Base-by-base conservation (phyloP, 495 filamentous ascomycete genomes). In the Trichoderma gamsii region DNA sequence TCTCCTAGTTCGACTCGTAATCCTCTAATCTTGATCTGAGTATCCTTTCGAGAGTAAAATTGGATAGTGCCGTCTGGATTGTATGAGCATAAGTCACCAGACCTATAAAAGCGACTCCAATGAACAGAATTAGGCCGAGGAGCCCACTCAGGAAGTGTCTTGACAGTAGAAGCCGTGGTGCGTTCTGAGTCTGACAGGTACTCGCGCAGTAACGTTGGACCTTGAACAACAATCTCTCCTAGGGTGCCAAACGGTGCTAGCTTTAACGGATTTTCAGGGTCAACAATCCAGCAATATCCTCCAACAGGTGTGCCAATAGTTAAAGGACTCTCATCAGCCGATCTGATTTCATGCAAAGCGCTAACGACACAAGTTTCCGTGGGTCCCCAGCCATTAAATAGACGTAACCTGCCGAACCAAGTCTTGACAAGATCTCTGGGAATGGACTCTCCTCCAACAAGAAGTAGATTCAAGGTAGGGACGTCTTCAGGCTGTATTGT, bases 211-310 rank as follows among this genome's bases (percentile, higher is more conserved):
- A 87, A 1, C 71, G 76, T 11, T 6, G 85, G 82, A 0, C 86
- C 86, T 76, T 87, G 84, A 16, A 89, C 74, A 6, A 83, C 78
- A 1, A 83, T 75, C 68, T 83, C 81, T 4, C 81, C 81, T 16
- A 82, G 70, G 0, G 81, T 79, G 0, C 81, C 81, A 13, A 82
- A 71, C 0, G 81, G 81, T 69, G 82, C 73, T 32, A 78, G 78
- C 35, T 78, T 51, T 18, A 84, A 79, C 38, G 77, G 78, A 66
- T 83, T 79, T 27, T 83, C 79, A 2, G 78, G 79, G 63, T 77
- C 80, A 25, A 83, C 81, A 61, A 83, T 75, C 73, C 79, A 83
- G 72, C 81, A 83, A 21, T 82, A 79, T 46, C 71, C 74, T 41
- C 73, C 75, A 65, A 82, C 79, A 21, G 81, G 79, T 4, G 73